Evolutionary conservation across 129 eudicot species (phyloP).

Genomic region (Gnaphalium uliginosum): DNA sequence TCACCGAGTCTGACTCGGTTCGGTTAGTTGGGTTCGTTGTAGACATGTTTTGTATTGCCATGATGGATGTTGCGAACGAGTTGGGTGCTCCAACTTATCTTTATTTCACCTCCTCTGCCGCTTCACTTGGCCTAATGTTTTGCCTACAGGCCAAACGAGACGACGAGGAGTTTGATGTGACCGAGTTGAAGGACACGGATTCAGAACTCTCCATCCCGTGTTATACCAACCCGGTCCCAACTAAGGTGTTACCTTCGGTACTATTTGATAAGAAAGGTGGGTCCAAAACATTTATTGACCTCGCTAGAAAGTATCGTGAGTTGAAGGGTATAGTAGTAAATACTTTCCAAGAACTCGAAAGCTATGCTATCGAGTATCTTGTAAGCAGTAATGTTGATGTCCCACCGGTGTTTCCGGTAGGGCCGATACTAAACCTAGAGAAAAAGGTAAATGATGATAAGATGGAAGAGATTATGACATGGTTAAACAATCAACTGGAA

Average conservation of each 20-base stretch:
- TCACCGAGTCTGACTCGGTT: constrained; percentile 9
- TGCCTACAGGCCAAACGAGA: constrained; percentile 12
- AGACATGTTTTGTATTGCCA: constrained; percentile 28
- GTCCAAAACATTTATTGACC: background rate
- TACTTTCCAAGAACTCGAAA: constrained; percentile 28
- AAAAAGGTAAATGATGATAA: background rate
- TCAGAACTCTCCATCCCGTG: constrained; percentile 17
- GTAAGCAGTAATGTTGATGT: background rate
- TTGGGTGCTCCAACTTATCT: constrained; percentile 26
- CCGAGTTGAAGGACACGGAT: constrained; percentile 20
- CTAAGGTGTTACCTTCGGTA: constrained; percentile 21
- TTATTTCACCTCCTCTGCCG: constrained; percentile 30
- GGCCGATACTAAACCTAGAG: background rate
- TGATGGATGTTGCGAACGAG: constrained; percentile 40
- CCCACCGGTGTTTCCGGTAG: constrained; percentile 1
- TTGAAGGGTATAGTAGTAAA: constrained; percentile 20
- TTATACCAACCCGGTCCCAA: constrained; percentile 24
- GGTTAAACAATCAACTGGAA: background rate
- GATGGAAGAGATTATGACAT: background rate
- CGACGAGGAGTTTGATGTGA: constrained; percentile 9
- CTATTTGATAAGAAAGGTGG: constrained; percentile 1
- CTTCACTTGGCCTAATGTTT: constrained; percentile 25
- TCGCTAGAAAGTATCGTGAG: constrained; percentile 5
- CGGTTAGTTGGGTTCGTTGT: constrained; percentile 24
- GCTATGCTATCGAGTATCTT: constrained; percentile 6